These are phyloP conservation scores for Cicer pinnatifidum DNA, from an alignment of 306 rosid genomes.

Conservation along the genomic window DNA sequence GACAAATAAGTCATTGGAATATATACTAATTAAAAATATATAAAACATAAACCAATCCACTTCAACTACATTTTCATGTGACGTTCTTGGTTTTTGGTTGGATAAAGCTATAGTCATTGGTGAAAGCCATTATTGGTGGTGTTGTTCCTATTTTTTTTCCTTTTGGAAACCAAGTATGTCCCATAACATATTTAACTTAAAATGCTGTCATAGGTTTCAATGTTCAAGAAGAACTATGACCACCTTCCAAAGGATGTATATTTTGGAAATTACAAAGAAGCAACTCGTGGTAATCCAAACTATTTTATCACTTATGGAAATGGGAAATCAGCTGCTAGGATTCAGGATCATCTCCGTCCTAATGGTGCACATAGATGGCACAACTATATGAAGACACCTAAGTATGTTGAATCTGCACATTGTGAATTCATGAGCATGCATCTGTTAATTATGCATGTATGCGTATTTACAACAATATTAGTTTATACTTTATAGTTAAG, in stretches of 20 bases:
- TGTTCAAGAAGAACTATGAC: constrained; percentile 97
- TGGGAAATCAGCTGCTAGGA: constrained; percentile 96
- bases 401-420: constrained; percentile 57
- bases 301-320: constrained; percentile 95
- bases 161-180: constrained; percentile 29
- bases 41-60: not conserved
- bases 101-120: constrained; percentile 1
- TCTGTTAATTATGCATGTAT: constrained; percentile 19
- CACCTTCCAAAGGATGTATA: constrained; percentile 94
- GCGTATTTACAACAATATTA: not conserved
- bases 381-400: constrained; percentile 91
- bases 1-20: constrained; percentile 15
- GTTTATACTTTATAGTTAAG: constrained; percentile 22
- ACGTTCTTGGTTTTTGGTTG: constrained; percentile 35
- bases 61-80: not conserved
- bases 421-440: constrained; percentile 39
- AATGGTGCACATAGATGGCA: constrained; percentile 99
- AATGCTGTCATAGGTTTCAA: constrained; percentile 71
- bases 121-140: constrained; percentile 19
- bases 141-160: not conserved
- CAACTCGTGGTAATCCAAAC: constrained; percentile 96
- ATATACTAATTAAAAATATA: not conserved
- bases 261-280: constrained; percentile 86
- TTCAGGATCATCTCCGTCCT: constrained; percentile 96
- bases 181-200: constrained; percentile 20